A percentile compares a stretch with the other conserved stretches of the same genome.
Conservation (phyloP, 2,329 filamentous ascomycete species). For the Aspergillus pseudoviridinutans region DNA sequence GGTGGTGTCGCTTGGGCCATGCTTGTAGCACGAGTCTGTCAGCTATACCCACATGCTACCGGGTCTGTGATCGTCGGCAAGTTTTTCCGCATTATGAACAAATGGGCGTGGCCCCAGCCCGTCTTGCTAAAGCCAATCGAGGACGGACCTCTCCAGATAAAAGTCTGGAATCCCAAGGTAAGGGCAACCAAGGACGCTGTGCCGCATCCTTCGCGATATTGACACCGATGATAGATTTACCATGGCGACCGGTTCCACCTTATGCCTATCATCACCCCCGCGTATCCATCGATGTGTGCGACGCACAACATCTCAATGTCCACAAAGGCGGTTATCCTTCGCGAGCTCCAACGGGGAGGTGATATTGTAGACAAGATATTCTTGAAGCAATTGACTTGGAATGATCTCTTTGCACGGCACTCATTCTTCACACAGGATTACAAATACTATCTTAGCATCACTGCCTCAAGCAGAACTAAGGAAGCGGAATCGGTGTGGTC, state of each 20-base stretch:
- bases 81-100: slow-evolving; percentile 87
- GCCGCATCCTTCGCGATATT: background rate
- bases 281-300: slow-evolving; percentile 96
- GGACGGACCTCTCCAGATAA: slow-evolving; percentile 71
- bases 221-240: slow-evolving; percentile 57
- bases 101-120: slow-evolving; percentile 94
- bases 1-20: slow-evolving; percentile 98
- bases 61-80: slow-evolving; percentile 85
- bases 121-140: slow-evolving; percentile 86
- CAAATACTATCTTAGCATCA: slow-evolving; percentile 92
- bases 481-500: slow-evolving; percentile 85
- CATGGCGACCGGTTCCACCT: slow-evolving; percentile 77
- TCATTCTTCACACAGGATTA: slow-evolving; percentile 90
- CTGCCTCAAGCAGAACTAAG: slow-evolving; percentile 75
- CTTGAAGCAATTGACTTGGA: slow-evolving; percentile 72
- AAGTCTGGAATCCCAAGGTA: slow-evolving; percentile 92
- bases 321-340: slow-evolving; percentile 76
- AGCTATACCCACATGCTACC: slow-evolving; percentile 89
- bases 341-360: slow-evolving; percentile 74
- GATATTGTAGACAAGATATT: slow-evolving; percentile 78
- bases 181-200: slow-evolving; percentile 14
- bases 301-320: slow-evolving; percentile 91
- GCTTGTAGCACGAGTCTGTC: slow-evolving; percentile 91
- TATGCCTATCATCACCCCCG: slow-evolving; percentile 98
- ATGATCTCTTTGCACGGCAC: slow-evolving; percentile 82